phyloP scores from a whole-genome alignment of 768 basidiomycete genomes.

The Hygrophorus russula region DNA sequence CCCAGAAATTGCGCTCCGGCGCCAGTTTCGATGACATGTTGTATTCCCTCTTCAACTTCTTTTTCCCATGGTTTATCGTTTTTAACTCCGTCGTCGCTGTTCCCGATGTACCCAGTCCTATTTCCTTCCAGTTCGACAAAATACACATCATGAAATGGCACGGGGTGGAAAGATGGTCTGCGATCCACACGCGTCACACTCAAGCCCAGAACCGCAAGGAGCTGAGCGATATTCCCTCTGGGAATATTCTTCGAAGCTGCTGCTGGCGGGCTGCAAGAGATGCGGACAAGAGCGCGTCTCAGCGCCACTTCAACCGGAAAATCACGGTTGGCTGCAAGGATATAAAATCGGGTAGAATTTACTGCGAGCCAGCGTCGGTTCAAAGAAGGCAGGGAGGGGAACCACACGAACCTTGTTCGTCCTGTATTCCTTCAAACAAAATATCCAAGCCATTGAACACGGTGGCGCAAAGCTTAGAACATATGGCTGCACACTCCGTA shows the following conservation, averaged over 20 bases:
- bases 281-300: conserved; percentile 22
- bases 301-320: conserved; percentile 2
- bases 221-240: conserved; percentile 14
- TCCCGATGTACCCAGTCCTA: conserved; percentile 1
- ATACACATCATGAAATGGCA: conserved; percentile 49
- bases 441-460: conserved; percentile 55
- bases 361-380: conserved; percentile 22
- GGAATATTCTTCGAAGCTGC: conserved; percentile 6
- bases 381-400: not conserved
- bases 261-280: conserved; percentile 8
- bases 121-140: conserved; percentile 45
- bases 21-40: conserved; percentile 22
- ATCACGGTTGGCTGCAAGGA: conserved; percentile 30
- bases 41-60: conserved; percentile 21
- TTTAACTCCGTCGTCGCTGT: too few relatives aligned
- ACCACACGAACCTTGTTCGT: conserved; percentile 31
- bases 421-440: conserved; percentile 53
- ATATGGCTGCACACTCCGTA: conserved; percentile 57
- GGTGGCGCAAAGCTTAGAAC: conserved; percentile 51
- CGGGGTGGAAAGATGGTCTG: conserved; percentile 36
- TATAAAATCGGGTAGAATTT: conserved; percentile 63
- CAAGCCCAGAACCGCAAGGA: conserved; percentile 28
- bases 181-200: conserved; percentile 48
- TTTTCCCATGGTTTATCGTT: conserved; percentile 4
- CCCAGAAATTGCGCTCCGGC: conserved; percentile 32